These are phyloP conservation scores for Mucor mucedo DNA, from an alignment of 371 early-diverging fungal species.

Conservation along the genomic window DNA sequence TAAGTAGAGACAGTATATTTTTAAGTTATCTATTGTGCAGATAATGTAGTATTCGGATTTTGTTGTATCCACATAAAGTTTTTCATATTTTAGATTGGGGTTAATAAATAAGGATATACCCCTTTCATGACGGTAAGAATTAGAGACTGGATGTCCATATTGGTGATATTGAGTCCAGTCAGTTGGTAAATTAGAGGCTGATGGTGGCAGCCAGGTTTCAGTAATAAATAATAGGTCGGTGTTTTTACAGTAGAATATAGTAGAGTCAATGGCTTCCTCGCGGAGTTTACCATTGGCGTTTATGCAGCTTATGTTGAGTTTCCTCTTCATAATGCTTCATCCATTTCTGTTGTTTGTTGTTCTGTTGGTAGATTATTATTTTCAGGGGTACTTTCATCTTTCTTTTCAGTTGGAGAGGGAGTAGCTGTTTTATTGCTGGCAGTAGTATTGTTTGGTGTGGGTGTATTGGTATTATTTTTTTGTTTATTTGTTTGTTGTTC, in stretches of 20 bases:
- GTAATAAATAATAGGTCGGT: slow-evolving; percentile 24
- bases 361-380: neutral
- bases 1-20: too few relatives aligned
- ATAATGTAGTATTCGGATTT: neutral
- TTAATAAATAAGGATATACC: slow-evolving; percentile 16
- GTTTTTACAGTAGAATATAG: slow-evolving; percentile 3
- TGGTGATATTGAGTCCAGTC: slow-evolving; percentile 21
- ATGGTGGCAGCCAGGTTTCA: slow-evolving; percentile 25
- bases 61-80: neutral
- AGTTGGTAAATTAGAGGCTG: slow-evolving; percentile 6
- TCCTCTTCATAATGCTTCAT: neutral
- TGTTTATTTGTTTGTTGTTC: too few relatives aligned
- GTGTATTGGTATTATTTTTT: too few relatives aligned
- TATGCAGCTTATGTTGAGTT: slow-evolving; percentile 5
- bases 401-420: too few relatives aligned
- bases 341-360: neutral
- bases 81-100: neutral
- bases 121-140: neutral
- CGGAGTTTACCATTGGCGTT: slow-evolving; percentile 15
- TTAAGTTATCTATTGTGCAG: too few relatives aligned
- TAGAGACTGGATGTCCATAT: slow-evolving; percentile 12
- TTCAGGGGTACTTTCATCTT: too few relatives aligned
- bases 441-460: too few relatives aligned
- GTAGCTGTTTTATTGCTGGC: too few relatives aligned
- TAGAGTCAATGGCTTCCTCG: slow-evolving; percentile 9